These are phyloP conservation scores for Vitis vinifera DNA, from an alignment of 164 flowering plant species.

Conservation along the genomic window DNA sequence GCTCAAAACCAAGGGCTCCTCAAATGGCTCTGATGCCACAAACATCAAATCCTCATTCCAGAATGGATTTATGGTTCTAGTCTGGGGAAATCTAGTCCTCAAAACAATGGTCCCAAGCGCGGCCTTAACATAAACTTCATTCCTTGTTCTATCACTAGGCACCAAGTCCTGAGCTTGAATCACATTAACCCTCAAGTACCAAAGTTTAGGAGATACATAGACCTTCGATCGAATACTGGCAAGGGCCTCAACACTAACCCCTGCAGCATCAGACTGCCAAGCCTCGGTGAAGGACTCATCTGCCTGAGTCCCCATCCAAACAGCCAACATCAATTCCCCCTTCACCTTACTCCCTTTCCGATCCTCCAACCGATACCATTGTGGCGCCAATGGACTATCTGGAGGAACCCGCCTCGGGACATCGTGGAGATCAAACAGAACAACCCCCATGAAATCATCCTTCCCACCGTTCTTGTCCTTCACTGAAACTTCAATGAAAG, in stretches of 20 bases:
- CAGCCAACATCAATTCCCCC: slow-evolving; percentile 62
- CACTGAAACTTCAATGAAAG: slow-evolving; percentile 24
- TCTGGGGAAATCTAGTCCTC: slow-evolving; percentile 30
- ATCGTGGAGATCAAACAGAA: slow-evolving; percentile 46
- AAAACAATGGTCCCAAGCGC: slow-evolving; percentile 33
- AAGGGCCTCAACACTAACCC: slow-evolving; percentile 29
- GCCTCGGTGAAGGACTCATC: slow-evolving; percentile 52
- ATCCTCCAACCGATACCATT: slow-evolving; percentile 56
- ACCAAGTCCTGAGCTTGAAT: slow-evolving; percentile 59
- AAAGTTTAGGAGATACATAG: slow-evolving; percentile 56
- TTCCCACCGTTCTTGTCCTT: slow-evolving; percentile 23
- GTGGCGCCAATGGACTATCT: slow-evolving; percentile 61
- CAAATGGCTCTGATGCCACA: slow-evolving; percentile 57
- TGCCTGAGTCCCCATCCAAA: slow-evolving; percentile 72
- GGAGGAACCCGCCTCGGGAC: slow-evolving; percentile 60
- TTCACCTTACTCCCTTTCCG: slow-evolving; percentile 29
- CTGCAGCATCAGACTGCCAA: slow-evolving; percentile 34
- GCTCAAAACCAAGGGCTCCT: slow-evolving; percentile 23
- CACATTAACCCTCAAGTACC: slow-evolving; percentile 57
- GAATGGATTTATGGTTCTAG: slow-evolving; percentile 30
- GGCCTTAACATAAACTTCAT: slow-evolving; percentile 40
- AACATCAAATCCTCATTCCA: slow-evolving; percentile 68
- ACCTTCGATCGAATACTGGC: slow-evolving; percentile 46
- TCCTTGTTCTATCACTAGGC: slow-evolving; percentile 26
- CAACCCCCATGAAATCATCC: slow-evolving; percentile 39